phyloP scores from a whole-genome alignment of 345 rosid species.

The Reutealis trisperma region DNA sequence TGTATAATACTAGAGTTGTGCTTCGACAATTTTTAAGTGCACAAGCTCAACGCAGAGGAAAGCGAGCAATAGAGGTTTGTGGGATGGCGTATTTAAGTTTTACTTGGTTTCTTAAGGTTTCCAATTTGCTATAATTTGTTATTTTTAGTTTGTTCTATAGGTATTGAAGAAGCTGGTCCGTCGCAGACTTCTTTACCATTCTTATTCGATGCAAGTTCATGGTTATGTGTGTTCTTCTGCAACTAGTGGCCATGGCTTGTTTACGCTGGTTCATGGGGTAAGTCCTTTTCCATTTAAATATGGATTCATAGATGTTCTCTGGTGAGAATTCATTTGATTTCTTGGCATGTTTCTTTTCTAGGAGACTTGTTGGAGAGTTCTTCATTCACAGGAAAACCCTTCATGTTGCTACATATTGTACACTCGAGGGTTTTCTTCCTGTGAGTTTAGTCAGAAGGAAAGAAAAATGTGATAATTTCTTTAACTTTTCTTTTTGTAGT shows the following conservation, averaged over 20 bases:
- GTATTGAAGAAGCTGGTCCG: slow-evolving; percentile 81
- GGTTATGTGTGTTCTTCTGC: slow-evolving; percentile 58
- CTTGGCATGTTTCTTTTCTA: neutral
- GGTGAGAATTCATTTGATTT: neutral
- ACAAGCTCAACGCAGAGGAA: slow-evolving; percentile 86
- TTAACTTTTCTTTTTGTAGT: slow-evolving; percentile 41
- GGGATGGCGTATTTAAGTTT: neutral
- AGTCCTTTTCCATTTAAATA: slow-evolving; percentile 17
- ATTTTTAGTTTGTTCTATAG: slow-evolving; percentile 37
- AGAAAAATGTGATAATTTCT: neutral
- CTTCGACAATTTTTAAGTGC: slow-evolving; percentile 66
- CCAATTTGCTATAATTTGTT: neutral
- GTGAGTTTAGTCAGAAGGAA: neutral
- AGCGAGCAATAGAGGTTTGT: slow-evolving; percentile 84
- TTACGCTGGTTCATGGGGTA: slow-evolving; percentile 87
- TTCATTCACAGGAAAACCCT: neutral
- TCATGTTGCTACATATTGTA: neutral
- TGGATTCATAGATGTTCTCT: neutral
- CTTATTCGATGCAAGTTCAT: slow-evolving; percentile 96
- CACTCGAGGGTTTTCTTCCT: neutral
- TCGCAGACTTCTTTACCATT: slow-evolving; percentile 78
- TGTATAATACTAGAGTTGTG: slow-evolving; percentile 78
- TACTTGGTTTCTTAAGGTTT: neutral
- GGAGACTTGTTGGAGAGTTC: neutral
- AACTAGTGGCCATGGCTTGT: slow-evolving; percentile 44